Evolutionary conservation across 225 moss, liverwort and hornwort species (phyloP), one percentile per base, ranked within the genome.

Genomic region (Ulota crispa): DNA sequence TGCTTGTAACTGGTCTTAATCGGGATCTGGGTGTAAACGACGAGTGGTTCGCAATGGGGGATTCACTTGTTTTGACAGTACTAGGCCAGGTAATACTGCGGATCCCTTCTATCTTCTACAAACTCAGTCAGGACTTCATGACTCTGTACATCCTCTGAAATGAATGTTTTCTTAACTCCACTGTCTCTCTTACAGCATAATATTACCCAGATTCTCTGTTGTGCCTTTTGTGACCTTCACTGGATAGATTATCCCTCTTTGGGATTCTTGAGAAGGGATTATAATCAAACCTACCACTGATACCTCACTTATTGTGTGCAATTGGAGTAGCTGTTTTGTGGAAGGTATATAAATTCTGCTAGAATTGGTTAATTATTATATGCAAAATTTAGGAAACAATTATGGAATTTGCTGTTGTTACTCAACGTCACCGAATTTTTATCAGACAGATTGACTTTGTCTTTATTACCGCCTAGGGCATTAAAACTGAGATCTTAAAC

Each of bases 41-140:
- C 83, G 93, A 99, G 81, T 99, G 96, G 96, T 99, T 99, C 79
- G 88, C 96, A 47, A 92, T 96, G 91, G 99, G 99, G 5, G 99
- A 99, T 79, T 96, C 96, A 2, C 93, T 99, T 31, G 31, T 99
- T 77, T 87, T 94, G 77, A 99, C 99, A 64, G 96, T 99, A 37
- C 88, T 99, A 13, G 96, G 94, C 67, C 99, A 99, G 96, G 96
- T 96, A 74, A 77, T 59, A 64, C 47, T 28, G 41, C 26, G 50
- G 15, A n/a, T 68, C 53, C 36, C 45, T 59, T 37, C 61, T 14
- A 59, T 68, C 39, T 81, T 70, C n/a, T 55, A 63, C 24, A 32
- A 34, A 36, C 37, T 23, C 30, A 62, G 6, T 50, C 73, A 27
- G 37, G 5, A 23, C 27, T 54, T 36, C 66, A 72, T 66, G 71